Percentiles rank a stretch among this genome's conserved stretches.
Evolutionary conservation across 1,284 basidiomycete genomes (phyloP).

Genomic region (Apiotrichum akiyoshidainum): DNA sequence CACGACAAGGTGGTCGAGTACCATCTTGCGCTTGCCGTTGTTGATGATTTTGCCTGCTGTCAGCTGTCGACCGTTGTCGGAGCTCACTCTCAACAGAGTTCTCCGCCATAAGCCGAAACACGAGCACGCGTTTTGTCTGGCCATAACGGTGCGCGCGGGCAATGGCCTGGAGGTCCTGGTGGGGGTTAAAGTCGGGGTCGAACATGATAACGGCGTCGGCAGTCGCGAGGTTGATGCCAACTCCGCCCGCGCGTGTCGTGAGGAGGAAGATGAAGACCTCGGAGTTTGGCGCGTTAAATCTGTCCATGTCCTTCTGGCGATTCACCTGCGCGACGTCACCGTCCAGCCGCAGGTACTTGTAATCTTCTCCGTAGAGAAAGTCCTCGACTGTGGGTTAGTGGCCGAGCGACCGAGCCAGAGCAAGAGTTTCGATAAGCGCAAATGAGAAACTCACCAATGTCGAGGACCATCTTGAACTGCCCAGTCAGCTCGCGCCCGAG

Average conservation of each 20-base stretch:
- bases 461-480: conserved; percentile 88
- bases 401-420: too few species aligned
- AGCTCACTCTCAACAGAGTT: conserved; percentile 75
- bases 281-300: conserved; percentile 81
- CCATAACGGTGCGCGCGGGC: conserved; percentile 69
- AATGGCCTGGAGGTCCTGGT: conserved; percentile 72
- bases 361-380: conserved; percentile 83
- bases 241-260: conserved; percentile 91
- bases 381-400: conserved; percentile 65
- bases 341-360: conserved; percentile 85
- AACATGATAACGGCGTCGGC: conserved; percentile 72
- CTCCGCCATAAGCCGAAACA: conserved; percentile 89
- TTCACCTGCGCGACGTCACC: conserved; percentile 81
- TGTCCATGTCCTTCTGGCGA: conserved; percentile 91
- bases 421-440: conserved; percentile 3
- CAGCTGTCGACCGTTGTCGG: background rate
- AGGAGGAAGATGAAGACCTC: conserved; percentile 87
- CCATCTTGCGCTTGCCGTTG: conserved; percentile 83
- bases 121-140: conserved; percentile 60
- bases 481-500: conserved; percentile 12
- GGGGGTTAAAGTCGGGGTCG: conserved; percentile 93
- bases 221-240: conserved; percentile 78
- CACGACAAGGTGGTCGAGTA: conserved; percentile 82
- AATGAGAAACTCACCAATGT: conserved; percentile 55
- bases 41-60: conserved; percentile 75